Conservation (phyloP, 2,329 filamentous ascomycete species). For the Thielaviopsis musarum region DNA sequence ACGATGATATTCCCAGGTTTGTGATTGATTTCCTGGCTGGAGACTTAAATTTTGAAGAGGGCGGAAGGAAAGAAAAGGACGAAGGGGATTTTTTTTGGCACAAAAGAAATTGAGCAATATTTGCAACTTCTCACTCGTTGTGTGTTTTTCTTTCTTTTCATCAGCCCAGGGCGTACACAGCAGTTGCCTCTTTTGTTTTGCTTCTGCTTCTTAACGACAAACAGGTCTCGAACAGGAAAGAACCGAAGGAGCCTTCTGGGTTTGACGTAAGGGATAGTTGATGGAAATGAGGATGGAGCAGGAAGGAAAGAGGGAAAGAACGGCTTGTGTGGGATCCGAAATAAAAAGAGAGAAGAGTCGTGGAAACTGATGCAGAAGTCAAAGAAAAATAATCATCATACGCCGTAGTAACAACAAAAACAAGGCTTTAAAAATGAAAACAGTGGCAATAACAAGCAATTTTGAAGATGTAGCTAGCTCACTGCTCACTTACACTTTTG, state of each 20-base stretch:
- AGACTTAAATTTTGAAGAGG: not conserved
- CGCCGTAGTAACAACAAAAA: too few relatives aligned
- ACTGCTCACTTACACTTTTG: too few relatives aligned
- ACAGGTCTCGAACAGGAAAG: not conserved
- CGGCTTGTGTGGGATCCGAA: not conserved
- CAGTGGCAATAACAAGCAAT: too few relatives aligned
- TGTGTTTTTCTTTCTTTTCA: not conserved
- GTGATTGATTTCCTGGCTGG: too few relatives aligned
- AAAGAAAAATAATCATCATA: too few relatives aligned
- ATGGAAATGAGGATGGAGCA: not conserved
- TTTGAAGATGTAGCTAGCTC: too few relatives aligned
- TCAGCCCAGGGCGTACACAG: not conserved
- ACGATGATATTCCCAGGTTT: not conserved
- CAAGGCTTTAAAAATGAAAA: too few relatives aligned
- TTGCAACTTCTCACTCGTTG: too few relatives aligned
- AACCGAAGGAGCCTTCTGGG: not conserved
- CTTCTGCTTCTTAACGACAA: not conserved
- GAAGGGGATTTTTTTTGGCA: not conserved
- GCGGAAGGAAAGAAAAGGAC: not conserved
- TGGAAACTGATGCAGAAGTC: not conserved
- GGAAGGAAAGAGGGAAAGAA: not conserved
- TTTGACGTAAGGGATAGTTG: not conserved
- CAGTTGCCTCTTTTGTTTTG: not conserved
- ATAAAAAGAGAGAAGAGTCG: not conserved
- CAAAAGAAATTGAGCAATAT: not conserved